These are phyloP conservation scores for Cutaneotrichosporon mucoides DNA, from an alignment of 1,284 basidiomycete species.

Conservation along the genomic window DNA sequence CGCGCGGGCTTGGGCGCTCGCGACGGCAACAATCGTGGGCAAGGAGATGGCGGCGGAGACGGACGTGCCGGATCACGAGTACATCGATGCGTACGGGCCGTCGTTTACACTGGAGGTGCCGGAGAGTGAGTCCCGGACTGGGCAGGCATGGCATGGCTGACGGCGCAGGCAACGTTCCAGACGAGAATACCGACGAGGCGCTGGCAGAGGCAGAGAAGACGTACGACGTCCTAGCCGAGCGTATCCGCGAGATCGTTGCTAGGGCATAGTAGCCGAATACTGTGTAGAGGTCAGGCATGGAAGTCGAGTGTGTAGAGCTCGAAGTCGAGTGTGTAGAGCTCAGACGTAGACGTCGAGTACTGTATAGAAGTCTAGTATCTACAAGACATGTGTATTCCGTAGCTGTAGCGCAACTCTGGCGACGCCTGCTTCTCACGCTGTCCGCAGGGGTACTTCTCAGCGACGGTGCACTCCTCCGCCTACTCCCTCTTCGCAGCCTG, in stretches of 20 bases:
- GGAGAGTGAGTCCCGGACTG: conserved; percentile 28
- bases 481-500: conserved; percentile 9
- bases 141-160: not conserved
- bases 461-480: no score
- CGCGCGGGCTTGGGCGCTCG: conserved; percentile 75
- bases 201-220: conserved; percentile 31
- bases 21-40: conserved; percentile 70
- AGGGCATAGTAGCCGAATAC: not conserved
- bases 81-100: conserved; percentile 67
- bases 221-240: conserved; percentile 25
- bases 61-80: conserved; percentile 66
- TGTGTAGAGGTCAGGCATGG: no score
- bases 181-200: conserved; percentile 63
- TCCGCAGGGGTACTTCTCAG: no score
- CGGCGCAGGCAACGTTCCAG: conserved; percentile 60
- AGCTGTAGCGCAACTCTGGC: no score
- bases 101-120: conserved; percentile 74
- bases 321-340: no score
- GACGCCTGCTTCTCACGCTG: no score
- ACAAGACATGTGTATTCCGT: no score
- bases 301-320: no score
- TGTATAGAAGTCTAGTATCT: no score
- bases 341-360: no score
- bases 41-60: conserved; percentile 55
- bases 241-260: conserved; percentile 26